Conservation (phyloP, 768 basidiomycete genomes). For the Leccinum broughii region DNA sequence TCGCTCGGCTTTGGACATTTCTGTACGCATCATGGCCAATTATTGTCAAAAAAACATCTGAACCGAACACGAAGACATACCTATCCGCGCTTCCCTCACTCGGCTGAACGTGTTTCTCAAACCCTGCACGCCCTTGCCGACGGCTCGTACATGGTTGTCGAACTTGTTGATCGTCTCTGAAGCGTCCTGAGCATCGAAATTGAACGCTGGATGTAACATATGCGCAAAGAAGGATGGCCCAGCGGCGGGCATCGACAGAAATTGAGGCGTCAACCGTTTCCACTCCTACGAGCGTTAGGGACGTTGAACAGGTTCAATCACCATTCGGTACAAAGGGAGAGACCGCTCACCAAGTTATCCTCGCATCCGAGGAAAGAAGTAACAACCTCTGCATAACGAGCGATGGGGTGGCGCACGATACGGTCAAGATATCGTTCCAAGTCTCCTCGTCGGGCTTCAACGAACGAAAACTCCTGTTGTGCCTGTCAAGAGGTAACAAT, state of each 20-base stretch:
- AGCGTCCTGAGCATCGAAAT: conserved; percentile 75
- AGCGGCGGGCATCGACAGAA: conserved; percentile 61
- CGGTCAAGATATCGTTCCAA: conserved; percentile 75
- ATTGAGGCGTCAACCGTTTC: conserved; percentile 60
- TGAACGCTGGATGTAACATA: conserved; percentile 84
- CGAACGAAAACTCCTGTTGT: conserved; percentile 88
- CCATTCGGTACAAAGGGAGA: conserved; percentile 1
- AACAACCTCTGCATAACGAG: conserved; percentile 75
- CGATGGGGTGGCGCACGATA: conserved; percentile 73
- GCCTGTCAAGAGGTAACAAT: not conserved
- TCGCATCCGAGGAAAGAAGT: conserved; percentile 81
- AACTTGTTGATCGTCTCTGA: conserved; percentile 59
- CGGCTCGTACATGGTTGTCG: conserved; percentile 60
- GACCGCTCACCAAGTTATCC: conserved; percentile 61
- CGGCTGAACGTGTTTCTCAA: conserved; percentile 62
- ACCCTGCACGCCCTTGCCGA: conserved; percentile 68
- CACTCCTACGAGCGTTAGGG: conserved; percentile 54
- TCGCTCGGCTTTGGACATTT: conserved; percentile 78
- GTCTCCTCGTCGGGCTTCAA: conserved; percentile 80
- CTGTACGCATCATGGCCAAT: conserved; percentile 36
- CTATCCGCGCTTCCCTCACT: conserved; percentile 65
- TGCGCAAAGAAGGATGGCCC: conserved; percentile 76
- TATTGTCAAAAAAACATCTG: not conserved
- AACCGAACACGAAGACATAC: conserved; percentile 38
- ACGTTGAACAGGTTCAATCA: conserved; percentile 1